Conservation (phyloP, 805 yeast species). For the Kodamaea nitidulidarum region DNA sequence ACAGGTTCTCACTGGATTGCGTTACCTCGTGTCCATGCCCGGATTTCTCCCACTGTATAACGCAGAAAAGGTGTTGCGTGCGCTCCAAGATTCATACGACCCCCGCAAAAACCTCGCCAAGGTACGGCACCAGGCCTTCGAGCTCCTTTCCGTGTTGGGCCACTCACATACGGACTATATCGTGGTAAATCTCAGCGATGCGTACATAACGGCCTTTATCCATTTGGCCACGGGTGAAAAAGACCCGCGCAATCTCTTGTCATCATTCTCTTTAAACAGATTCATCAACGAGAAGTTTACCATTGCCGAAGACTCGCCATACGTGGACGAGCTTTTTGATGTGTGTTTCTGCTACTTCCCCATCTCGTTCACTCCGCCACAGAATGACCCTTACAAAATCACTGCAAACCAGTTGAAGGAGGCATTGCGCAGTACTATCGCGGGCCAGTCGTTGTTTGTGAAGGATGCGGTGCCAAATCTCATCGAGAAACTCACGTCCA, state of each 20-base stretch:
- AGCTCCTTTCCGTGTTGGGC: conserved; percentile 39
- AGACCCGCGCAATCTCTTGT: conserved; percentile 82
- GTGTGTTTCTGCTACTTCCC: conserved; percentile 94
- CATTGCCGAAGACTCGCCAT: conserved; percentile 17
- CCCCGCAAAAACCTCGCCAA: conserved; percentile 59
- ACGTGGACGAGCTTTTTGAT: conserved; percentile 72
- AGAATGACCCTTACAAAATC: conserved; percentile 81
- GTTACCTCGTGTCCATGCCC: conserved; percentile 48
- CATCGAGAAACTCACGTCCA: conserved; percentile 73
- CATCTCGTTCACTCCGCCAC: conserved; percentile 88
- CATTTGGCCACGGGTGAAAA: conserved; percentile 82
- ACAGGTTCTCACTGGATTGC: conserved; percentile 53
- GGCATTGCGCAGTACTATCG: conserved; percentile 57
- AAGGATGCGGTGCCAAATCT: conserved; percentile 73
- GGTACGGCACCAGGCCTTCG: conserved; percentile 57
- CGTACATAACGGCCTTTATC: conserved; percentile 54
- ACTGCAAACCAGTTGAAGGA: conserved; percentile 68
- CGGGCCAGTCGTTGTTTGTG: conserved; percentile 60
- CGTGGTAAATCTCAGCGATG: conserved; percentile 24
- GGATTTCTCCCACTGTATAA: conserved; percentile 34
- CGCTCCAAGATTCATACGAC: conserved; percentile 33
- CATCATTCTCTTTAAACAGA: conserved; percentile 58
- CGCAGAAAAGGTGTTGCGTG: conserved; percentile 8
- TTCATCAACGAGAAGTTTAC: conserved; percentile 35
- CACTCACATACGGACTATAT: conserved; percentile 21